Conservation (phyloP, 257 asterid genomes). For the Jacaranda copaia region DNA sequence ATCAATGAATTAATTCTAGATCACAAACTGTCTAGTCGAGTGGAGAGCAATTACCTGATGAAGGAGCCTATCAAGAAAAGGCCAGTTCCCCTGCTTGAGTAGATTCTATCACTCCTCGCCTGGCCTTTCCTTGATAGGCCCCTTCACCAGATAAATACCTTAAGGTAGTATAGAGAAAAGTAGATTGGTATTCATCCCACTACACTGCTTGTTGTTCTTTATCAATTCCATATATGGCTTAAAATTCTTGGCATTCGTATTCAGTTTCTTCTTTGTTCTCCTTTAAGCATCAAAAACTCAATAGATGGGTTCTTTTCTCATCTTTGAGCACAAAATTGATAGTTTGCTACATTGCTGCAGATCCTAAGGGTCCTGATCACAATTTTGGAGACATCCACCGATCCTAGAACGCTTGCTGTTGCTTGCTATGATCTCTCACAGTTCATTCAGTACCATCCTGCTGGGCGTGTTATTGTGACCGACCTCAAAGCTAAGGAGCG, state of each 20-base stretch:
- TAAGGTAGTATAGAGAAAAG: background rate
- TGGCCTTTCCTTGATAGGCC: background rate
- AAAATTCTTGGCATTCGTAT: background rate
- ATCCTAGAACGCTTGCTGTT: slow-evolving; percentile 86
- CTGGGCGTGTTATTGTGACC: slow-evolving; percentile 83
- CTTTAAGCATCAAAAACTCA: background rate
- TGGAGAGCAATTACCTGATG: background rate
- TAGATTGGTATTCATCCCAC: background rate
- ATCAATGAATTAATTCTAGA: too few species aligned
- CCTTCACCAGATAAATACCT: background rate
- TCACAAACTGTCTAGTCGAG: too few species aligned
- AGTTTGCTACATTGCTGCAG: slow-evolving; percentile 44
- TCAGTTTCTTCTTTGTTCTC: background rate
- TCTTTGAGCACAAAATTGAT: slow-evolving; percentile 24
- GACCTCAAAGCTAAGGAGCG: slow-evolving; percentile 96
- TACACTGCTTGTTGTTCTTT: background rate
- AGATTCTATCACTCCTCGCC: background rate
- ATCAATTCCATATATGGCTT: background rate
- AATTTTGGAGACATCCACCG: slow-evolving; percentile 83
- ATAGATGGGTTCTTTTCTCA: background rate
- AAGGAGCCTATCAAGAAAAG: background rate
- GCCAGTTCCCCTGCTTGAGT: too few species aligned
- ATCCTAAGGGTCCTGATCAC: slow-evolving; percentile 85
- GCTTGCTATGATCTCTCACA: slow-evolving; percentile 94
- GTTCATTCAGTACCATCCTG: slow-evolving; percentile 90